Evolutionary conservation across 192 early-diverging fungal genomes (phyloP), one percentile per base, ranked within the genome.

Genomic region (Gryganskiella cystojenkinii): DNA sequence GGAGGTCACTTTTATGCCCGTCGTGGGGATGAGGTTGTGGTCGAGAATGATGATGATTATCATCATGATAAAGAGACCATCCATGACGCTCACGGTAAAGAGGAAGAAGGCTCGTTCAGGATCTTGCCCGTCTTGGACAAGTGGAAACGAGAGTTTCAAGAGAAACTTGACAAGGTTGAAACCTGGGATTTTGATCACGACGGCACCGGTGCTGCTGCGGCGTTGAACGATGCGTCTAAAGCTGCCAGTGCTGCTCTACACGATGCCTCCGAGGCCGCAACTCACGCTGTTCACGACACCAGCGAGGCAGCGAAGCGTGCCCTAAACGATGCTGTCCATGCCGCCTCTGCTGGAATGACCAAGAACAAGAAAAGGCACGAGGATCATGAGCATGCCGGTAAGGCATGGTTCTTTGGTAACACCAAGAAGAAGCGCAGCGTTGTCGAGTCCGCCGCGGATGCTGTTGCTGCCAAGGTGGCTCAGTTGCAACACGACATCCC

Each of bases 151-250:
- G 57, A 35, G 24, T 27, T 60, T 24, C 37, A 40, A 20, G 40
- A 40, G 13, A 40, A 27, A 10, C n/a, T n/a, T n/a, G n/a, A n/a
- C n/a, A n/a, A n/a, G n/a, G 17, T 33, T 0, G 57, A 59, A n/a
- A 43, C 40, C 6, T 59, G 35, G 57, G 57, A 60, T 9, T 50
- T 20, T 45, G 51, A 43, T 42, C 22, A 66, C 9, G 61, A 62
- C 42, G 22, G 24, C 37, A 22, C 33, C 35, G 51, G 50, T 6
- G 9, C 43, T 22, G 37, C 13, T 13, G 5, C 37, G 5, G 37
- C 37, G 7, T 40, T 64, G 13, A 17, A 28, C 24, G 30, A 52
- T 27, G 53, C 53, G 9, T 55, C 53, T 9, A 5, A 55, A 31
- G 17, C 53, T 19, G 27, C 33, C 54, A 56, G 28, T 20, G 28